Base-by-base conservation (phyloP, 2,329 filamentous ascomycete species). In the Aureobasidium sp. region DNA sequence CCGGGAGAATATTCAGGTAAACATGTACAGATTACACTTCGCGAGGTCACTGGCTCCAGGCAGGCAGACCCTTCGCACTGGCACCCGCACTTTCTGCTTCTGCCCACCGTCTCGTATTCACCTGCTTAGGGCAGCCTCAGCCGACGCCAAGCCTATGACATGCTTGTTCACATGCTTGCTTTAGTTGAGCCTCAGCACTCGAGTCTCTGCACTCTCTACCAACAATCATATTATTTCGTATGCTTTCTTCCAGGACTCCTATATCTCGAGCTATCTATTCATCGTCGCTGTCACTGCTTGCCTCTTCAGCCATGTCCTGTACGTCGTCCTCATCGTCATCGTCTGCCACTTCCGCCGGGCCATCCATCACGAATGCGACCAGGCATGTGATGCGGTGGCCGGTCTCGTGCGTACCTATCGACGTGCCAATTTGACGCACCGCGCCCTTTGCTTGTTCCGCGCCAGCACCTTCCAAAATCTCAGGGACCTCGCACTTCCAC, bases 321-420 rank as follows among this genome's bases (percentile, higher is more conserved):
- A 24, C 44, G 6, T 39, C 27, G 17, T 59, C 55, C 13, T 41
- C 57, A 9, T 44, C 57, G 13, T 44, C 56, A 5, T 56, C 56
- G 29, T 48, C 55, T 46, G 20, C 60, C 27, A 52, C 48, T 13
- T 47, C 41, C 20, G 51, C 29, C 10, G 69, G 67, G 15, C 69
- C 71, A 61, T 73, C 71, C 90, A 97, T 95, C 66, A 90, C 79
- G 77, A 96, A 97, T 26, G 88, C 88, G 68, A 85, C 86, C 69
- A 97, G 72, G 72, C 94, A 97, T 41, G 92, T 97, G 67, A 97
- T 92, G 62, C 94, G 82, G 72, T 93, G 92, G 50, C 87, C 86
- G 26, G 92, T 96, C 74, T 92, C 88, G 70, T 94, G 94, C 36
- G 83, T 86, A 17, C 87, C 91, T 48, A 96, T 72, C 61, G 95